Conservation (phyloP, 805 yeast genomes). For the Danielia oregonensis region DNA sequence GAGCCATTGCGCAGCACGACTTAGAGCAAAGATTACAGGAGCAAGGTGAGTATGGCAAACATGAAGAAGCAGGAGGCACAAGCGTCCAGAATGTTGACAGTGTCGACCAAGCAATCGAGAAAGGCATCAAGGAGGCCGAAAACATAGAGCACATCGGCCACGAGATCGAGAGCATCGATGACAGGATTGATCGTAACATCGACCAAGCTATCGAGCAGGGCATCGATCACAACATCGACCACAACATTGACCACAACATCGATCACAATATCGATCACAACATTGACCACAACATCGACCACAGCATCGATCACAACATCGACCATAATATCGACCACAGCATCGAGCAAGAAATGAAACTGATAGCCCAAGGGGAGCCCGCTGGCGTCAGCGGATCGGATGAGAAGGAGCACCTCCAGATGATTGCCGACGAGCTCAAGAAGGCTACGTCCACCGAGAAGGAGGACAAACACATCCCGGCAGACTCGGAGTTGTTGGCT, state of each 20-base stretch:
- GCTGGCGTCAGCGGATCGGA: slow-evolving; percentile 7
- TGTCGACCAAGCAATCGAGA: not conserved
- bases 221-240: not conserved
- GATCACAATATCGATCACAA: not conserved
- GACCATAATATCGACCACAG: slow-evolving; percentile 1
- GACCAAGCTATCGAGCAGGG: not conserved
- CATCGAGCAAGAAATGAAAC: not conserved
- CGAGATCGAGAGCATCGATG: not conserved
- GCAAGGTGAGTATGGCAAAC: not conserved
- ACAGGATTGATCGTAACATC: not conserved
- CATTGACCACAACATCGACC: slow-evolving; percentile 1
- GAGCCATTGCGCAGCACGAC: slow-evolving; percentile 19
- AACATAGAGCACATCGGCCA: not conserved
- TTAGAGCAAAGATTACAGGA: slow-evolving; percentile 13
- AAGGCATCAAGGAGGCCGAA: not conserved
- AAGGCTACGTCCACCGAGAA: slow-evolving; percentile 27
- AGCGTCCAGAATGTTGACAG: not conserved
- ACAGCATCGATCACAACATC: not conserved
- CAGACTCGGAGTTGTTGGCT: slow-evolving; percentile 39
- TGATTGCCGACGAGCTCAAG: slow-evolving; percentile 32
- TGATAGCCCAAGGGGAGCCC: slow-evolving; percentile 6
- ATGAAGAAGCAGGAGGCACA: slow-evolving; percentile 1
- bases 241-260: not conserved
- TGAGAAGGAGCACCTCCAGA: slow-evolving; percentile 25
- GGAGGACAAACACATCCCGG: slow-evolving; percentile 34